Base-by-base conservation (phyloP, 345 rosid genomes). In the Corymbia maculata region DNA sequence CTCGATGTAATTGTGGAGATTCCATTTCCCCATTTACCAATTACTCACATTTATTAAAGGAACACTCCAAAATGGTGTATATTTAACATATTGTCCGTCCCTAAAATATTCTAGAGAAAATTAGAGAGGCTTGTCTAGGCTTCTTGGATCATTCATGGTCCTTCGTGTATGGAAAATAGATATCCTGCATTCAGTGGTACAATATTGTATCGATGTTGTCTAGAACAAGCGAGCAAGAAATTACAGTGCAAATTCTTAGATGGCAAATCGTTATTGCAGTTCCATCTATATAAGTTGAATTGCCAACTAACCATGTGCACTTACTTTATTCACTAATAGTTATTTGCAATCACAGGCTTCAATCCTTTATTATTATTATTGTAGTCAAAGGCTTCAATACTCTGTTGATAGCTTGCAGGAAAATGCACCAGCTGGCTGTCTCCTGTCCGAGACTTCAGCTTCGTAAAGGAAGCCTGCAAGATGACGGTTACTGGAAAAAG, bases 111-210 rank as follows among this genome's bases (percentile, higher is more conserved):
- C 42, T 36, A 36, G 42, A 36, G 42, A 36, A 36, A 36, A 8
- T 12, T 55, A 55, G 28, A 55, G 61, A 55, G 2, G 2, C 13
- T 55, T 0, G 22, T 5, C 12, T 2, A 0, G 2, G 21, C 28
- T 22, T 0, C 28, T 55, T 22, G 61, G 22, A 55, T 55, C 28
- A 55, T 21, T 55, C 22, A 22, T 28, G 21, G 22, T 22, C 1
- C 6, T 55, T 55, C 2, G 26, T 55, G 0, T 36, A 36, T 36
- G 42, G 42, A 36, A 36, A 36, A 36, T 22, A 30, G 30, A 1
- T 32, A 21, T 68, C 79, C 3, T 15, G 22, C 5, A 68, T 32
- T 68, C 45, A 30, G 15, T 36, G 6, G 22, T 68, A 32, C 21
- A 32, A 30, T 0, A 68, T 32, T 32, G 79, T 30, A 68, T 32